Evolutionary conservation across 257 asterid genomes (phyloP).

Genomic region (Mitragyna speciosa): DNA sequence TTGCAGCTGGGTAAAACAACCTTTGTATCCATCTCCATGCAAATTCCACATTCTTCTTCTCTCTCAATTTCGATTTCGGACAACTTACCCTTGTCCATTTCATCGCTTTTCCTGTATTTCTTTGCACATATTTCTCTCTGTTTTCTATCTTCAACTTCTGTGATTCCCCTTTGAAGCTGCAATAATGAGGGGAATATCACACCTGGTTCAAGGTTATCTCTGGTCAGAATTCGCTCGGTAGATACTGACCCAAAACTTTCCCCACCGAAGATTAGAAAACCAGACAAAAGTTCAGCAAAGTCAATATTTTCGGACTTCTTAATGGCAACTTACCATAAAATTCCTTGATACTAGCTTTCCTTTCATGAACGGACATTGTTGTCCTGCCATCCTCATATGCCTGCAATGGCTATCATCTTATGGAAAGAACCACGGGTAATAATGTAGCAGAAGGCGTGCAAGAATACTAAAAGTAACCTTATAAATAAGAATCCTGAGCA

Average conservation of each 20-base stretch:
- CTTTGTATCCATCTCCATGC: constrained; percentile 79
- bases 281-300: too few relatives aligned
- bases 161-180: constrained; percentile 78
- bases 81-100: constrained; percentile 64
- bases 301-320: too few relatives aligned
- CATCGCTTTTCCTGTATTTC: constrained; percentile 56
- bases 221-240: constrained; percentile 10
- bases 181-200: constrained; percentile 87
- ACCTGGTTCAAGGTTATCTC: constrained; percentile 40
- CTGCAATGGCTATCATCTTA: constrained; percentile 46
- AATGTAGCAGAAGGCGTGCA: neutral
- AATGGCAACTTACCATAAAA: constrained; percentile 69
- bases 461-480: constrained; percentile 49
- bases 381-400: constrained; percentile 82
- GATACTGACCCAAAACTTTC: neutral
- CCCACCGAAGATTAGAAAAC: neutral
- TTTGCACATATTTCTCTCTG: constrained; percentile 64
- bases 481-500: constrained; percentile 70
- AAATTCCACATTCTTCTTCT: constrained; percentile 95
- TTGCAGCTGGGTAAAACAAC: constrained; percentile 83
- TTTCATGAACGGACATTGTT: constrained; percentile 70
- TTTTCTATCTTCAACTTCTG: constrained; percentile 78
- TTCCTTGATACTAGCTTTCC: constrained; percentile 75
- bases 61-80: constrained; percentile 83
- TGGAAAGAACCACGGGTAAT: neutral